Evolutionary conservation across 768 basidiomycete species (phyloP).

Genomic region (Floccularia luteovirens): DNA sequence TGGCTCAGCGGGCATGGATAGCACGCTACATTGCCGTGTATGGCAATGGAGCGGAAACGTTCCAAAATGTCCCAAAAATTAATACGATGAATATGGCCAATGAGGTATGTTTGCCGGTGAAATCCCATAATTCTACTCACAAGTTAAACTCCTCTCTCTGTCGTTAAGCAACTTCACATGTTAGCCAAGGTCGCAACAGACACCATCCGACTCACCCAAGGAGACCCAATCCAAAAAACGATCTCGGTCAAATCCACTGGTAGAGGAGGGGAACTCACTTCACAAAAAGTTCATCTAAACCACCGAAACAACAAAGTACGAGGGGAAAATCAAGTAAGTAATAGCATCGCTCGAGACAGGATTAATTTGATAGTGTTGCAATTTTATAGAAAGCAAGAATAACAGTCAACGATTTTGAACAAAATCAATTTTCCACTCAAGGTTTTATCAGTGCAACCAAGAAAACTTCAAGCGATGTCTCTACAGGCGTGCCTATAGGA

Average conservation of each 20-base stretch:
- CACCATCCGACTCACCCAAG: slow-evolving; percentile 34
- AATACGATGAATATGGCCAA: slow-evolving; percentile 29
- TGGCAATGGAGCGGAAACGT: slow-evolving; percentile 31
- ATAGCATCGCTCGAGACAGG: too few species aligned
- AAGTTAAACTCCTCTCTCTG: slow-evolving; percentile 1
- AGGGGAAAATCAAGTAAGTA: too few species aligned
- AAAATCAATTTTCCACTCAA: too few species aligned
- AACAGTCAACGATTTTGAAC: too few species aligned
- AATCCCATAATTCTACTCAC: neutral
- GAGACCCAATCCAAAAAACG: slow-evolving; percentile 34
- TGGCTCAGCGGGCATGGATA: slow-evolving; percentile 41
- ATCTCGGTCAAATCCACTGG: slow-evolving; percentile 26
- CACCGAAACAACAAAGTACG: slow-evolving; percentile 9
- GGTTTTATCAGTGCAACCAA: too few species aligned
- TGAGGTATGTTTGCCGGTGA: slow-evolving; percentile 20
- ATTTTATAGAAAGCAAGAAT: too few species aligned
- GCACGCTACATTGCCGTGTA: slow-evolving; percentile 36
- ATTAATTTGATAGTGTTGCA: too few species aligned
- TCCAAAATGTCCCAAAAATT: slow-evolving; percentile 34
- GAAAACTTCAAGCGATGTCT: too few species aligned
- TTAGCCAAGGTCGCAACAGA: slow-evolving; percentile 39
- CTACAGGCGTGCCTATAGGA: too few species aligned
- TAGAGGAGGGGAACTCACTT: slow-evolving; percentile 13
- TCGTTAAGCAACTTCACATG: slow-evolving; percentile 24
- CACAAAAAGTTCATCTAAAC: neutral